Evolutionary conservation across 2,329 filamentous ascomycete species (phyloP), one percentile per base, ranked within the genome.

Genomic region (Emmonsiellopsis sp.): DNA sequence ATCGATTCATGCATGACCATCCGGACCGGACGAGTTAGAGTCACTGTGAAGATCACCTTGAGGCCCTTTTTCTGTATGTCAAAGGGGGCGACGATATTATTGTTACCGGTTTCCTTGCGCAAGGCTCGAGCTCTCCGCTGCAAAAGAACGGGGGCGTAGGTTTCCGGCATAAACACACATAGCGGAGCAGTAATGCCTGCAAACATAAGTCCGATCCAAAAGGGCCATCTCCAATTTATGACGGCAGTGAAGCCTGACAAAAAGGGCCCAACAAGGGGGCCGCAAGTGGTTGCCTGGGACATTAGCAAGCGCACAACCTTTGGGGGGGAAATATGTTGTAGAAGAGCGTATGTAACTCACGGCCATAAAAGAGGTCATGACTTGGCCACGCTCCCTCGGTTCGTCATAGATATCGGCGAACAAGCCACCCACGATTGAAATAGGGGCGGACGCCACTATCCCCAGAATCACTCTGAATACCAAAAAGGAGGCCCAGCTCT

Each of bases 181-280:
- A 1, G 68, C 1, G 82, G 68, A 63, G 83, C 73, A 2, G 84
- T 84, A 3, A 63, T 59, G 0, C 65, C 73, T 1, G 85, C 85
- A 54, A 87, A 76, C 34, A 90, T 86, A 5, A 88, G 75, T 10
- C 74, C 83, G 35, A 89, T 77, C 84, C 74, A 77, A 54, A 78
- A 78, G 0, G 70, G 68, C 73, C 74, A 77, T 35, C 73, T 65
- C 76, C 76, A 78, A 13, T 62, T 69, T 7, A 71, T 58, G 10
- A 65, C 65, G 2, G 71, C 61, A n/a, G 72, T 64, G 51, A 74
- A 77, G 1, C 75, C 75, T 1, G 74, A 75, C 7, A 77, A 66
- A 7, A 67, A 67, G 0, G 75, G 75, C 0, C 69, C 72, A n/a
- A 74, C 59, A 0, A 71, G 58, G 0, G 76, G 75, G 1, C 72